Percentiles rank a stretch among this genome's conserved stretches.
phyloP scores from a whole-genome alignment of 176 grass and related monocot genomes.

The Melocanna baccifera region DNA sequence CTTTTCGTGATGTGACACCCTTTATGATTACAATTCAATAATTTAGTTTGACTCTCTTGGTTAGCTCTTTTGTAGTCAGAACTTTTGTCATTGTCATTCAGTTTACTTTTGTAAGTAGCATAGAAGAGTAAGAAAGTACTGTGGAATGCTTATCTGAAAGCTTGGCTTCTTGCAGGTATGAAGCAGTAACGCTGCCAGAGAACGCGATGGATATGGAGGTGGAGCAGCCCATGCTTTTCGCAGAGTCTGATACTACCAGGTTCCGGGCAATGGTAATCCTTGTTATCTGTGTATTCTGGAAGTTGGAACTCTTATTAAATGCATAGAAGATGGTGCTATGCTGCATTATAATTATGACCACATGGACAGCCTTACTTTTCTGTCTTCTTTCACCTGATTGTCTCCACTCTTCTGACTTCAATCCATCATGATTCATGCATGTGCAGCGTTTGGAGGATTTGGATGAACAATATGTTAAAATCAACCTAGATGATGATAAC shows the following conservation, averaged over 20 bases:
- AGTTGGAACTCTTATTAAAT: background rate
- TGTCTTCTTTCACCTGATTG: conserved; percentile 15
- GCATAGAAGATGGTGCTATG: background rate
- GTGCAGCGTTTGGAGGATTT: conserved; percentile 77
- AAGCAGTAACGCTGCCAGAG: conserved; percentile 79
- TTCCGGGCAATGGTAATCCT: conserved; percentile 69
- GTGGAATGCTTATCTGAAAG: conserved; percentile 6
- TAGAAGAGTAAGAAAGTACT: conserved; percentile 26
- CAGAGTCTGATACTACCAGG: conserved; percentile 42
- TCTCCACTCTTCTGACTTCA: background rate
- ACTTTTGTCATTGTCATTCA: background rate
- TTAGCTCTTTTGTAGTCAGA: background rate
- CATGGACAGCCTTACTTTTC: background rate
- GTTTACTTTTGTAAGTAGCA: conserved; percentile 4
- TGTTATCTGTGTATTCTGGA: conserved; percentile 16
- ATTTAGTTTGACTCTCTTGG: background rate
- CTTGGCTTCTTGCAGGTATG: conserved; percentile 55
- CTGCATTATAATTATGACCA: background rate
- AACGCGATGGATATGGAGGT: conserved; percentile 49
- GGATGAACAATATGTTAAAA: conserved; percentile 79
- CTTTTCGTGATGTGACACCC: background rate
- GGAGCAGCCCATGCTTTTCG: conserved; percentile 59
- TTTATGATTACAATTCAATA: background rate
- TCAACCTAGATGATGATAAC: conserved; percentile 61
- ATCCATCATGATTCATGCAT: background rate